Base-by-base conservation (phyloP, 1,284 basidiomycete genomes). In the Puccinia sorghi region DNA sequence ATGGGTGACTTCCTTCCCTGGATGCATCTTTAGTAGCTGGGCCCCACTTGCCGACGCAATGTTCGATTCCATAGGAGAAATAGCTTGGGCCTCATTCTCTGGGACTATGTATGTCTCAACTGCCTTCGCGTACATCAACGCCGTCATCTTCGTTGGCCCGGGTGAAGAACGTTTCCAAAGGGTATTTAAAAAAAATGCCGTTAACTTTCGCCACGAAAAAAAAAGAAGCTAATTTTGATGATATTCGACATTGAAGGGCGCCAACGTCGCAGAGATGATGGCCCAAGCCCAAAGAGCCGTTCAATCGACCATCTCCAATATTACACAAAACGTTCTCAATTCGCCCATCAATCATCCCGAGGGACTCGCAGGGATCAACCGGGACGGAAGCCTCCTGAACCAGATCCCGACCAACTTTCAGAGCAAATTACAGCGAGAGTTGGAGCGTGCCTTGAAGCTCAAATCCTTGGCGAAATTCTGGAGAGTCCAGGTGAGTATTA, bases 391-490 rank as follows among this genome's bases (percentile, higher is more conserved):
- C 25, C 72, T 79, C 52, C 46, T 79, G 59, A 71, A 54, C 25
- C 70, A 79, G 37, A 37, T 79, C n/a, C 70, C 77, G 20, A 43
- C 69, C 4, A 72, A 79, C 50, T 79, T 79, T 43, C 77, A 79
- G 59, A 79, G 63, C 41, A 57, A 52, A 22, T 52, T 79, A 27
- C 77, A 79, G 50, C 72, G 27, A 52, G 77, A 79, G 32, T 71
- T 79, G 12, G 77, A 79, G 32, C 69, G 64, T 3, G 70, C 77
- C 46, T 54, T 79, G 25, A 79, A 79, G 46, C 39, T 79, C 15
- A 79, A 79, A 66, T 59, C 70, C 12, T 50, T 79, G 43, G 77
- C 77, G 2, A 79, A 79, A 13, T 72, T 79, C 52, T 79, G 77
- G 77, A 72, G 77, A 66, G 56, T 79, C 4, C 77, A 79, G 27